Evolutionary conservation across 139 green algal genomes (phyloP).

Genomic region (Diplosphaera chodatii): DNA sequence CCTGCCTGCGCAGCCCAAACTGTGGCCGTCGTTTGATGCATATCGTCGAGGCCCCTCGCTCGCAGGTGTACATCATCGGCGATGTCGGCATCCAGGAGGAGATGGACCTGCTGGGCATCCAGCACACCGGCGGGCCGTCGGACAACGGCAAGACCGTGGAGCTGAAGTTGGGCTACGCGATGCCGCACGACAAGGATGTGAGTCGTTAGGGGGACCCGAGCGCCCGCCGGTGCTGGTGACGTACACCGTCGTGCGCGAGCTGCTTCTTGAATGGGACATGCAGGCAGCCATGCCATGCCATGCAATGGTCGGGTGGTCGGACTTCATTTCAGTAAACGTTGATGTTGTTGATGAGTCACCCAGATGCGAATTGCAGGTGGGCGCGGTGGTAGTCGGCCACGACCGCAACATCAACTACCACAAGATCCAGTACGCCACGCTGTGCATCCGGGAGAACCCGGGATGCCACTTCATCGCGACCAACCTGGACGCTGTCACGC

Average conservation of each 20-base stretch:
- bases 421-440: slow-evolving; percentile 98
- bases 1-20: too few species aligned
- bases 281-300: too few species aligned
- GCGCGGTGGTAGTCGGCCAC: slow-evolving; percentile 95
- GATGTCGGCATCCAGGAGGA: slow-evolving; percentile 93
- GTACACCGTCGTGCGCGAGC: too few species aligned
- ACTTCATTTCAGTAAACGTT: too few species aligned
- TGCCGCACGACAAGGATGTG: slow-evolving; percentile 90
- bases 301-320: too few species aligned
- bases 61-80: slow-evolving; percentile 76
- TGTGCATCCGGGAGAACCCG: slow-evolving; percentile 97
- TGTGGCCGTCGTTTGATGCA: too few species aligned
- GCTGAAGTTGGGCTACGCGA: slow-evolving; percentile 69
- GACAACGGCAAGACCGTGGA: slow-evolving; percentile 84
- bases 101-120: slow-evolving; percentile 90
- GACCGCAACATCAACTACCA: slow-evolving; percentile 99
- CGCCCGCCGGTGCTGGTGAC: too few species aligned
- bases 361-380: too few species aligned
- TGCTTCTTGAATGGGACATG: too few species aligned
- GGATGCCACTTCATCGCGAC: slow-evolving; percentile 98
- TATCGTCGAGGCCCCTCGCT: too few species aligned
- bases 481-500: slow-evolving; percentile 96
- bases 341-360: too few species aligned
- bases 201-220: too few species aligned
- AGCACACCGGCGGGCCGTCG: slow-evolving; percentile 83